Evolutionary conservation across 805 yeast species (phyloP).

Genomic region (Scheffersomyces lignosus): DNA sequence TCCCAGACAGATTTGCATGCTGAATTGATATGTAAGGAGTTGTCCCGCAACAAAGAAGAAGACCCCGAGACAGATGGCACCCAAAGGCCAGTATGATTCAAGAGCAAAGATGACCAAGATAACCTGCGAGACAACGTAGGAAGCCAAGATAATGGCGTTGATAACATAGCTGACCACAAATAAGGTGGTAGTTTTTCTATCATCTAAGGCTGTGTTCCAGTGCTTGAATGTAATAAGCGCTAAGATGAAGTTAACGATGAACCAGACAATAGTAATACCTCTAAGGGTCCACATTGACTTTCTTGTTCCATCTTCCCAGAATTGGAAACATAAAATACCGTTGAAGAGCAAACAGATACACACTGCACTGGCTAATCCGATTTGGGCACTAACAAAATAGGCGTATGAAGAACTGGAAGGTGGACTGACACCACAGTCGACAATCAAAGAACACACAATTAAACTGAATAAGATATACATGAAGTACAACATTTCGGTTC

Average conservation of each 20-base stretch:
- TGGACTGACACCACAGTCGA: constrained; percentile 91
- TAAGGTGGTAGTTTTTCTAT: constrained; percentile 60
- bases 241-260: constrained; percentile 64
- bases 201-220: constrained; percentile 53
- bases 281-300: constrained; percentile 61
- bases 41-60: constrained; percentile 84
- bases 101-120: constrained; percentile 66
- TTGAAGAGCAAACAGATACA: constrained; percentile 69
- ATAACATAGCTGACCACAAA: constrained; percentile 70
- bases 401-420: constrained; percentile 76
- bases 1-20: constrained; percentile 62
- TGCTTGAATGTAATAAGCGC: constrained; percentile 69
- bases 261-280: constrained; percentile 53
- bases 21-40: constrained; percentile 68
- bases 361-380: constrained; percentile 69
- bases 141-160: constrained; percentile 63
- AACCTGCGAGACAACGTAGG: constrained; percentile 68
- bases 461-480: constrained; percentile 60
- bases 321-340: constrained; percentile 81
- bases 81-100: constrained; percentile 83
- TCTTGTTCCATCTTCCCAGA: constrained; percentile 92
- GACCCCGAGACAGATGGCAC: constrained; percentile 71
- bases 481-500: constrained; percentile 79
- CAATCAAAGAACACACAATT: constrained; percentile 66
- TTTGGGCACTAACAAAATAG: constrained; percentile 80